Base-by-base conservation (phyloP, 768 basidiomycete species). In the Leucocoprinus sp. region DNA sequence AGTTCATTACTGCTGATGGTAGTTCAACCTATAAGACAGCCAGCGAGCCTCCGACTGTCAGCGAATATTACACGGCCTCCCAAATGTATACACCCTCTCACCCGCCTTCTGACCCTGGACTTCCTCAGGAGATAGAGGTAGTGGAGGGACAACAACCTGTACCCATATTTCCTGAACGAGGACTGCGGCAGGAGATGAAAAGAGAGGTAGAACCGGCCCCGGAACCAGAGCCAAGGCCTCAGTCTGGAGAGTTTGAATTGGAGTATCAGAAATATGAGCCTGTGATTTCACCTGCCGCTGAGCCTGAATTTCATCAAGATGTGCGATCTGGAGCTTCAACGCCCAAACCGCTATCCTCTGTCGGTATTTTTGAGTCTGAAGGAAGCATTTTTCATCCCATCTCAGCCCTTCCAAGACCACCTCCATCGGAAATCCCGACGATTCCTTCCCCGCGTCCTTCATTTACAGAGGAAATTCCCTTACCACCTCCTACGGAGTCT, bases 31-130 rank as follows among this genome's bases (percentile, higher is more conserved):
- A 61, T 48, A 52, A 52, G 31, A 65, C 73, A n/a, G 60, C 64
- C 1, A 63, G 64, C 22, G 54, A 67, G 14, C 55, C 55, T 26
- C 35, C 50, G 4, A 60, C 60, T 8, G 55, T 57, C 12, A 70
- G 72, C 1, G 65, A 66, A 38, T 82, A 71, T 43, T 64, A 69
- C 49, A 80, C 77, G 5, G 80, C 73, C 3, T 67, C 66, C 6
- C 46, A 48, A n/a, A 41, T 42, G 40, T 33, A 21, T 15, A 41
- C 46, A 14, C 46, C 46, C 18, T 48, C 39, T n/a, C 39, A n/a
- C 14, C 27, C 46, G 14, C 46, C 46, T 18, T 48, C 39, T 8
- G 46, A 42, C 8, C 23, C 23, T 26, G 39, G 4, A 8, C 24
- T 38, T 38, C 14, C 27, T 14, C 26, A 29, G 31, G 64, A 74